Evolutionary conservation across 768 basidiomycete species (phyloP).

Genomic region (Trametes maxima): DNA sequence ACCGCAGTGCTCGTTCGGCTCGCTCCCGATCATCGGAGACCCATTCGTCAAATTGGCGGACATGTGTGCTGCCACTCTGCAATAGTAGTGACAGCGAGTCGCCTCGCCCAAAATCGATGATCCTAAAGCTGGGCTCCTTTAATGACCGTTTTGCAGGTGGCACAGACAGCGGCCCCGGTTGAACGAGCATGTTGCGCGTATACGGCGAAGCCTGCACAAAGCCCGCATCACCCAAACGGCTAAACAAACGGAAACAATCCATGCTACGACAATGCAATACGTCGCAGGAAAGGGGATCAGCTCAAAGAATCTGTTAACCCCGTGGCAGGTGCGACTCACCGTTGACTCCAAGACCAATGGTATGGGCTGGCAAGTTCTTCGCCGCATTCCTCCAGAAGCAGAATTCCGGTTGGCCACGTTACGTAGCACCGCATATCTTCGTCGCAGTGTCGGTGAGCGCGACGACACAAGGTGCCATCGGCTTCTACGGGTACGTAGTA

Average conservation of each 20-base stretch:
- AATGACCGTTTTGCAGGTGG: constrained; percentile 33
- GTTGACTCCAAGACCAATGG: neutral
- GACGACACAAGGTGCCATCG: neutral
- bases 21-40: too few relatives aligned
- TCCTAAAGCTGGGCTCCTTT: constrained; percentile 41
- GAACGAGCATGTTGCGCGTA: constrained; percentile 46
- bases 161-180: constrained; percentile 43
- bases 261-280: constrained; percentile 3
- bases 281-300: neutral
- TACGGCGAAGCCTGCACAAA: constrained; percentile 45
- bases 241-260: constrained; percentile 34
- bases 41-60: too few relatives aligned
- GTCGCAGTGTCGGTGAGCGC: neutral
- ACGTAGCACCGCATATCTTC: neutral
- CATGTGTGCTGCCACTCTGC: too few relatives aligned
- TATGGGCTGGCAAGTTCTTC: constrained; percentile 28
- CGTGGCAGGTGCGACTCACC: neutral
- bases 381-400: constrained; percentile 52
- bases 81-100: neutral
- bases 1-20: too few relatives aligned
- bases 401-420: constrained; percentile 36
- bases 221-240: constrained; percentile 42
- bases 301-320: too few relatives aligned
- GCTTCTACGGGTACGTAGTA: constrained; percentile 43
- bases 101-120: constrained; percentile 54